phyloP scores from a whole-genome alignment of 371 early-diverging fungal genomes.

The Zopfochytrium polystomum region DNA sequence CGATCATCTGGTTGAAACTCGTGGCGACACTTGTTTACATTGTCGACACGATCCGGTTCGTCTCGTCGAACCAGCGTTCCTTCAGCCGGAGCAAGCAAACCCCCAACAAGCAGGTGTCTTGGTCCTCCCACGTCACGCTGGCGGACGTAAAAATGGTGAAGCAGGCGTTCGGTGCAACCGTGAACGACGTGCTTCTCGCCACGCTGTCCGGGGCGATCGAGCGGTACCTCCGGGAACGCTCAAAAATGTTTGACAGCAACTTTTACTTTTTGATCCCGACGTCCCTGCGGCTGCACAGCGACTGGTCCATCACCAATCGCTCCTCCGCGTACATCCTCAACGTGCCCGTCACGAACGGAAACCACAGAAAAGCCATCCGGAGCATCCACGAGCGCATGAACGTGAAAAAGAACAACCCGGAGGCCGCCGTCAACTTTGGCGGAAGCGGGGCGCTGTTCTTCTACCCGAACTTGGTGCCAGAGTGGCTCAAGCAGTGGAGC shows the following conservation, averaged over 20 bases:
- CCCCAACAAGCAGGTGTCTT: conserved; percentile 25
- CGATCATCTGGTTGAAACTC: no score
- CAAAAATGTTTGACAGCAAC: conserved; percentile 12
- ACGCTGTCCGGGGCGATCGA: conserved; percentile 24
- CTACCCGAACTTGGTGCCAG: conserved; percentile 21
- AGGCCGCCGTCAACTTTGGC: conserved; percentile 22
- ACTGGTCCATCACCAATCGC: conserved; percentile 21
- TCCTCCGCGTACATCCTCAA: conserved; percentile 23
- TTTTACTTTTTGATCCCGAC: conserved; percentile 33
- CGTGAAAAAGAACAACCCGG: conserved; percentile 21
- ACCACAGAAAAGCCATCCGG: conserved; percentile 9
- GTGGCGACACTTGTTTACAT: no score
- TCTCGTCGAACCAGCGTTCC: conserved; percentile 6
- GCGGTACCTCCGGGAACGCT: conserved; percentile 4
- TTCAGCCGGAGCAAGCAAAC: conserved; percentile 12
- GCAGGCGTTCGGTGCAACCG: conserved; percentile 24
- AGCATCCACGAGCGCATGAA: conserved; percentile 21
- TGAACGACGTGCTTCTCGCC: conserved; percentile 32
- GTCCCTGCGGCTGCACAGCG: conserved; percentile 19
- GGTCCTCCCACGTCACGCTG: conserved; percentile 19
- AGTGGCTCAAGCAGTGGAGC: background rate
- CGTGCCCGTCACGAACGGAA: conserved; percentile 15
- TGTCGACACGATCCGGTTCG: conserved; percentile 3
- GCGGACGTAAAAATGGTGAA: conserved; percentile 27
- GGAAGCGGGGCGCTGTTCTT: background rate